A percentile compares a stretch with the other conserved stretches of the same genome.
Evolutionary conservation across 306 rosid species (phyloP).

Genomic region (Sphenostylis stenocarpa): DNA sequence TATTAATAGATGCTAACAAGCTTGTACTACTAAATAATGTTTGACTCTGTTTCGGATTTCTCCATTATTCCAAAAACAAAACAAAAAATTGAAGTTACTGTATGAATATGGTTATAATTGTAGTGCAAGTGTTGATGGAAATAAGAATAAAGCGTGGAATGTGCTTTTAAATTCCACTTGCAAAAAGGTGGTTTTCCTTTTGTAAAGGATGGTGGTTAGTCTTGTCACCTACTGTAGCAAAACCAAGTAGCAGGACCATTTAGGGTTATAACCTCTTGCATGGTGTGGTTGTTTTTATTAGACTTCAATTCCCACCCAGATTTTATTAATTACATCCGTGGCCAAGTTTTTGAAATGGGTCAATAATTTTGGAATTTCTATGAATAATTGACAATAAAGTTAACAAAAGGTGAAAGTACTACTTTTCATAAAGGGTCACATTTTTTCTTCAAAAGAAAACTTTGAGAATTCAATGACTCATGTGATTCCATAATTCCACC

Average conservation of each 20-base stretch:
- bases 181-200: conserved; percentile 37
- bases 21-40: too few relatives aligned
- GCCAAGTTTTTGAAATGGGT: conserved; percentile 27
- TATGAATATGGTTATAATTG: not conserved
- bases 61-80: conserved; percentile 21
- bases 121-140: conserved; percentile 42
- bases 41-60: too few relatives aligned
- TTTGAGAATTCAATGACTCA: not conserved
- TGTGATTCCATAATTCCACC: not conserved
- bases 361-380: conserved; percentile 27
- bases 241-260: conserved; percentile 32
- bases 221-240: conserved; percentile 46
- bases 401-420: conserved; percentile 10
- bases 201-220: conserved; percentile 44
- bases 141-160: conserved; percentile 56
- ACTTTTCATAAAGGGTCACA: conserved; percentile 22
- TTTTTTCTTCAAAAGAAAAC: conserved; percentile 13
- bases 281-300: conserved; percentile 15
- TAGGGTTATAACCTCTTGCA: conserved; percentile 22
- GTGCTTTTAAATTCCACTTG: conserved; percentile 54
- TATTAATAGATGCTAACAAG: too few relatives aligned
- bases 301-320: not conserved
- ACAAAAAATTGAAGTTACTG: not conserved
- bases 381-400: conserved; percentile 32
- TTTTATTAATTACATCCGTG: not conserved